Base-by-base conservation (phyloP, 805 yeast species). In the Candida hungchunana region DNA sequence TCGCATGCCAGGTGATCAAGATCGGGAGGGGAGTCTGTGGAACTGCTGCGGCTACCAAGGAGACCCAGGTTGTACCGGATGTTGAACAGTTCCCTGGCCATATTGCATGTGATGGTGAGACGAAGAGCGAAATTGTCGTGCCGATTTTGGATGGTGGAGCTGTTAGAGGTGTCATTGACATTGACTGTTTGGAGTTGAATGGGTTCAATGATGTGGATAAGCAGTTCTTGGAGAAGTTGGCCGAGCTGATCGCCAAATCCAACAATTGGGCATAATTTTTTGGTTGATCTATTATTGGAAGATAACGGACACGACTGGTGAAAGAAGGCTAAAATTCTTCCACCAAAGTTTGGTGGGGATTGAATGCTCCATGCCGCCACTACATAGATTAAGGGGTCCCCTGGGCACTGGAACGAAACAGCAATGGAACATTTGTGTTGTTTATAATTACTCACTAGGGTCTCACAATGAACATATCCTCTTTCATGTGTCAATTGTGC, bases 101-200 rank as follows among this genome's bases (percentile, higher is more conserved):
- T 56, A 93, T 90, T 46, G 97, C 97, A 0, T 90, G 98, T 62
- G 98, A 93, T 62, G 95, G 96, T 0, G 95, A 80, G 40, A 90
- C 97, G 0, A 73, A 82, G 44, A 83, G 95, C 57, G 98, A 90
- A 55, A 83, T 90, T 20, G 97, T 93, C 15, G 89, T 90, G 2
- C 97, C 97, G 0, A 74, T 89, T 6, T 51, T 77, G 0, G 56
- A 56, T 18, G 52, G 54, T 4, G 73, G 69, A 3, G 51, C 51
- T 12, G 62, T 78, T 1, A 50, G 73, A 14, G 97, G 93, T 6
- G 97, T 90, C 5, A 66, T 90, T 34, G 97, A 93, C 55, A 71
- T 90, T 26, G 98, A 90, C 57, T 85, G 95, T 56, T 58, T 77
- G 36, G 73, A 63, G 9, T 56, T 63, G 28, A 52, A 68, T 8